Conservation (phyloP, 371 early-diverging fungal species). For the Mortierella sp. region DNA sequence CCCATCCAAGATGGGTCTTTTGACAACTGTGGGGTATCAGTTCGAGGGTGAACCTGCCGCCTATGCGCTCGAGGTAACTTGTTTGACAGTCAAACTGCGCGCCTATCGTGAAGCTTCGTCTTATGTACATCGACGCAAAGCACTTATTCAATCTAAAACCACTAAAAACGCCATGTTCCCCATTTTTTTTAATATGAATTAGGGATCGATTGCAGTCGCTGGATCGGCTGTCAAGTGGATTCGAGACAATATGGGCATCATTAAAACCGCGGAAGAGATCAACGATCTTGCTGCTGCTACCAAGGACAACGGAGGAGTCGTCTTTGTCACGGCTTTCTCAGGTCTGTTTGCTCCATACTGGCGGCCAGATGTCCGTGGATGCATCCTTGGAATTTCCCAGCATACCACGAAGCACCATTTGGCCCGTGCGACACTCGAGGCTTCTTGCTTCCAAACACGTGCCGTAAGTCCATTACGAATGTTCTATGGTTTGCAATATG, state of each 20-base stretch:
- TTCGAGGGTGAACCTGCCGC: conserved; percentile 81
- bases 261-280: conserved; percentile 78
- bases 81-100: too few species aligned
- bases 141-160: too few species aligned
- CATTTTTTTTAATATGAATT: too few species aligned
- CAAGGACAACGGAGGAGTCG: conserved; percentile 86
- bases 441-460: conserved; percentile 90
- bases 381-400: conserved; percentile 90
- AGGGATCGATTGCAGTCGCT: conserved; percentile 93
- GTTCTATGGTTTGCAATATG: too few species aligned
- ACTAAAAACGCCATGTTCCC: too few species aligned
- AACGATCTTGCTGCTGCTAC: conserved; percentile 69
- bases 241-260: conserved; percentile 87
- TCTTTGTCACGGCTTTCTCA: conserved; percentile 96
- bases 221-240: conserved; percentile 96
- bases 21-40: conserved; percentile 94
- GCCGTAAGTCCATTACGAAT: conserved; percentile 66
- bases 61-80: conserved; percentile 91
- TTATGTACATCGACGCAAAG: too few species aligned
- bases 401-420: conserved; percentile 89
- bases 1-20: conserved; percentile 83
- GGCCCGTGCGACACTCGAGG: conserved; percentile 89
- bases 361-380: conserved; percentile 93
- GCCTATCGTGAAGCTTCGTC: too few species aligned
- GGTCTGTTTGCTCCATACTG: conserved; percentile 97